These are phyloP conservation scores for Globisporangium spinosum DNA, from an alignment of 352 stramenopile species.

Conservation along the genomic window DNA sequence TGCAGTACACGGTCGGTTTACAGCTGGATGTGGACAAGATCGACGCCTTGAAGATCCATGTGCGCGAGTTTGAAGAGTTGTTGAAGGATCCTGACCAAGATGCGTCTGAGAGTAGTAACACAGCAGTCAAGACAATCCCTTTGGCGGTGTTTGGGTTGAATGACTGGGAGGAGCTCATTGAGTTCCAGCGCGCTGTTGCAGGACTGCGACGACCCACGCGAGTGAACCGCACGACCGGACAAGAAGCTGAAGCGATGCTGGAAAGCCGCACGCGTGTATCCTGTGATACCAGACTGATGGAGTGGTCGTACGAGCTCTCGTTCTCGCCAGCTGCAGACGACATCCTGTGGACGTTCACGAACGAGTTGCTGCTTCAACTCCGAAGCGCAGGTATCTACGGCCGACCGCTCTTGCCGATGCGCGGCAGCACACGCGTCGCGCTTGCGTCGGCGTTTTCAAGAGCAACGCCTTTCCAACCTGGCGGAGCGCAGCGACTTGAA, in stretches of 20 bases:
- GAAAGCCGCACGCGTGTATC: slow-evolving; percentile 20
- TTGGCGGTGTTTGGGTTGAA: slow-evolving; percentile 49
- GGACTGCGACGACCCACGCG: slow-evolving; percentile 25
- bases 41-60: background rate
- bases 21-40: slow-evolving; percentile 4
- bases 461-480: slow-evolving; percentile 12
- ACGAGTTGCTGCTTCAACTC: slow-evolving; percentile 34
- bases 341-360: slow-evolving; percentile 43
- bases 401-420: slow-evolving; percentile 23
- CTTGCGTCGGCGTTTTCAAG: slow-evolving; percentile 22
- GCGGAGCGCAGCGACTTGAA: slow-evolving; percentile 1
- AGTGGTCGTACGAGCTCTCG: slow-evolving; percentile 34
- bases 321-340: slow-evolving; percentile 32
- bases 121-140: slow-evolving; percentile 17
- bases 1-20: slow-evolving; percentile 13
- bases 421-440: slow-evolving; percentile 10
- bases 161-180: slow-evolving; percentile 44
- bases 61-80: background rate
- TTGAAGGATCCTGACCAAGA: background rate
- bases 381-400: slow-evolving; percentile 39
- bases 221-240: background rate
- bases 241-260: slow-evolving; percentile 21
- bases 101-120: slow-evolving; percentile 1
- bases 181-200: slow-evolving; percentile 40
- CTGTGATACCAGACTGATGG: slow-evolving; percentile 21